Percentiles rank a stretch among this genome's conserved stretches.
Conservation (phyloP, 768 basidiomycete genomes). For the Hirschioporus abietinus region DNA sequence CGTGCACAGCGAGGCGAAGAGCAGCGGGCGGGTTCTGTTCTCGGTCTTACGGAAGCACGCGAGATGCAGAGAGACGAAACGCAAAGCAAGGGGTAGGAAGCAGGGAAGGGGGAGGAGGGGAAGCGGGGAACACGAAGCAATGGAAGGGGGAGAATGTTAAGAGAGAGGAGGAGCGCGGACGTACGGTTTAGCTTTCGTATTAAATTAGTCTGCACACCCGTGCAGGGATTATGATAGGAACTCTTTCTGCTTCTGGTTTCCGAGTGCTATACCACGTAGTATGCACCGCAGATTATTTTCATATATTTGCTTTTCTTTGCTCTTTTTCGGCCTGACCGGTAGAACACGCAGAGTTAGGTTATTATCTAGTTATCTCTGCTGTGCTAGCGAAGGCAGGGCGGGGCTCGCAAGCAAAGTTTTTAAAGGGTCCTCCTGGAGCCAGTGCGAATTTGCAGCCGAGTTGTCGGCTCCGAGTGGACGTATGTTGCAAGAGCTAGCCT, state of each 20-base stretch:
- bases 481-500: neutral
- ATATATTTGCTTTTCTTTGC: neutral
- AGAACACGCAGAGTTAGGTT: neutral
- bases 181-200: neutral
- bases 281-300: neutral
- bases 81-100: slow-evolving; percentile 1
- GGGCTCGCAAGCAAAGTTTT: neutral
- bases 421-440: neutral
- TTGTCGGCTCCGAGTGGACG: too few species aligned
- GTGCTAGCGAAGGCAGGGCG: neutral
- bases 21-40: neutral
- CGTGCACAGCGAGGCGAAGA: neutral
- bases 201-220: neutral
- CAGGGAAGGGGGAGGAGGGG: neutral
- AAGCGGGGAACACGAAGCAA: neutral
- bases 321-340: neutral
- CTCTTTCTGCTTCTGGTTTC: neutral
- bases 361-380: neutral
- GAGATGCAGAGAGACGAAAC: neutral
- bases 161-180: neutral
- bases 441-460: neutral
- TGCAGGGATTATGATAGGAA: neutral
- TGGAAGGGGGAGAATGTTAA: neutral
- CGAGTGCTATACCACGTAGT: neutral
- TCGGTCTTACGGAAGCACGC: neutral